A percentile compares a stretch with the other conserved stretches of the same genome.
phyloP scores from a whole-genome alignment of 345 rosid genomes.

The Lepidium sativum region DNA sequence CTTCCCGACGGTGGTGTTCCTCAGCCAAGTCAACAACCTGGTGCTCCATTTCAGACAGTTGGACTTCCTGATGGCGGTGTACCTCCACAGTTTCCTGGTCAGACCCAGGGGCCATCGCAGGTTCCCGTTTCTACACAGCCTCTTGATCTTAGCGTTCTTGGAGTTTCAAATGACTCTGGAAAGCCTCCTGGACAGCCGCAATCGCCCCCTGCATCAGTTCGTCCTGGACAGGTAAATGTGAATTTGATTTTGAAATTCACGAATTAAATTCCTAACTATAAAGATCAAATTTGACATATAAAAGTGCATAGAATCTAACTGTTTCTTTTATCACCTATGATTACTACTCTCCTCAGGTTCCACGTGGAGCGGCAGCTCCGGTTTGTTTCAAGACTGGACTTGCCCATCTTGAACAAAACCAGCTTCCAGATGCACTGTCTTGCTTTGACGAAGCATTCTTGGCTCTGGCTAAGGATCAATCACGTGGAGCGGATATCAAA shows the following conservation, averaged over 20 bases:
- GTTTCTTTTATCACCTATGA: not conserved
- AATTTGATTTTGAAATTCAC: not conserved
- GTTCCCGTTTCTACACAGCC: conserved; percentile 55
- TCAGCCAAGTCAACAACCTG: conserved; percentile 43
- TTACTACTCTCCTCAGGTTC: conserved; percentile 44
- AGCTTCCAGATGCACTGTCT: conserved; percentile 92
- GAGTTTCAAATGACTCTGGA: conserved; percentile 62
- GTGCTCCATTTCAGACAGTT: conserved; percentile 38
- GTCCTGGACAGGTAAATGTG: conserved; percentile 82
- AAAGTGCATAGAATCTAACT: conserved; percentile 2
- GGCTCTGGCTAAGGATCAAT: conserved; percentile 91
- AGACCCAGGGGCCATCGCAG: conserved; percentile 37
- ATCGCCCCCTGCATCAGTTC: conserved; percentile 60
- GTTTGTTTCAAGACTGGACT: conserved; percentile 91
- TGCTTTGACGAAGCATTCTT: conserved; percentile 96
- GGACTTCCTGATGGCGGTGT: conserved; percentile 89
- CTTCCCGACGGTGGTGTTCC: conserved; percentile 77
- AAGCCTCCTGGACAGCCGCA: conserved; percentile 48
- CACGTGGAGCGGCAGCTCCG: conserved; percentile 89
- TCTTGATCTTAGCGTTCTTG: conserved; percentile 90
- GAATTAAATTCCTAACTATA: not conserved
- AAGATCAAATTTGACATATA: not conserved
- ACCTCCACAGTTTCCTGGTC: conserved; percentile 56
- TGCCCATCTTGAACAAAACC: conserved; percentile 96
- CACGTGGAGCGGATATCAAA: conserved; percentile 96